Evolutionary conservation across 352 stramenopile species (phyloP).

Genomic region (Phytophthora uliginosa): DNA sequence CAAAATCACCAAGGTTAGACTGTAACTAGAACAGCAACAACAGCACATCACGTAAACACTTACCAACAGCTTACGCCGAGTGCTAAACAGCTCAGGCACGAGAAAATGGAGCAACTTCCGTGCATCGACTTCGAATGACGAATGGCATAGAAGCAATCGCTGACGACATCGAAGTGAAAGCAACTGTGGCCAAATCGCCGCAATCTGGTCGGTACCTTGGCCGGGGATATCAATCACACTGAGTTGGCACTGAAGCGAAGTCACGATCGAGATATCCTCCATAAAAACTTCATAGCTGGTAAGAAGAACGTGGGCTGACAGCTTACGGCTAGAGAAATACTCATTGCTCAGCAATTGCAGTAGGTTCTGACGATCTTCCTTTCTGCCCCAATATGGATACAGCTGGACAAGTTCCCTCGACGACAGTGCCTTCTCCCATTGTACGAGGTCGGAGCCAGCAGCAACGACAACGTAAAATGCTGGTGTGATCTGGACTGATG

Average conservation of each 20-base stretch:
- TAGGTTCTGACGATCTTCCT: slow-evolving; percentile 47
- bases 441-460: slow-evolving; percentile 41
- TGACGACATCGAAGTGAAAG: slow-evolving; percentile 75
- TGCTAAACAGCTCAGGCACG: slow-evolving; percentile 70
- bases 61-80: slow-evolving; percentile 82
- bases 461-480: slow-evolving; percentile 61
- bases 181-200: slow-evolving; percentile 57
- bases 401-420: slow-evolving; percentile 38
- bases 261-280: slow-evolving; percentile 53
- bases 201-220: slow-evolving; percentile 29
- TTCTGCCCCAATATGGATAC: slow-evolving; percentile 68
- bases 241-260: slow-evolving; percentile 57
- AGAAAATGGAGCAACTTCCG: slow-evolving; percentile 77
- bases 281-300: slow-evolving; percentile 69
- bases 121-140: slow-evolving; percentile 48
- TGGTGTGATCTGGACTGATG: slow-evolving; percentile 35
- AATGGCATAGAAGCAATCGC: slow-evolving; percentile 60
- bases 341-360: slow-evolving; percentile 50
- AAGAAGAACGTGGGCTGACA: slow-evolving; percentile 58
- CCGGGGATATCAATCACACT: slow-evolving; percentile 56
- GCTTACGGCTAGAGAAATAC: slow-evolving; percentile 38
- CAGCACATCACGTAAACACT: background rate
- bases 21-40: slow-evolving; percentile 9
- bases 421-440: slow-evolving; percentile 52
- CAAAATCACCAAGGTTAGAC: slow-evolving; percentile 8